Conservation (phyloP, 148 eudicot genomes). For the Dianthus caryophyllus region DNA sequence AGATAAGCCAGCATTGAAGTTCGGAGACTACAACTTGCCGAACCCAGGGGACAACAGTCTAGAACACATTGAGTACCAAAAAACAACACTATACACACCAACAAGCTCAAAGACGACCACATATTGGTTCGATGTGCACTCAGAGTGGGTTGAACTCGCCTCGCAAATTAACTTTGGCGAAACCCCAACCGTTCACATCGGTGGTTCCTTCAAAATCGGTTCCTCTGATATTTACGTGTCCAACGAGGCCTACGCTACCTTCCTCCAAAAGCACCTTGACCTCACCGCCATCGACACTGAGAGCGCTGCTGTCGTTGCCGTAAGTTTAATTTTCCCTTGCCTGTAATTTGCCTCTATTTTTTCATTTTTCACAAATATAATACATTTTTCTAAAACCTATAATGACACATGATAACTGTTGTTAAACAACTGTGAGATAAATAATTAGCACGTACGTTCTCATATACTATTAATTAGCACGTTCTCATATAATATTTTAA, state of each 20-base stretch:
- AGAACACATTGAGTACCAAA: background rate
- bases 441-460: too few species aligned
- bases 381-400: too few species aligned
- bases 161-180: constrained; percentile 14
- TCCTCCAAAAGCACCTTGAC: constrained; percentile 14
- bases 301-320: constrained; percentile 27
- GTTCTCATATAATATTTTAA: too few species aligned
- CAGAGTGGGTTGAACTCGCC: constrained; percentile 17
- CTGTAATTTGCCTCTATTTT: background rate
- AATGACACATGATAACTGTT: too few species aligned
- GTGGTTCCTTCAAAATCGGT: constrained; percentile 1
- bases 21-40: constrained; percentile 27
- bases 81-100: constrained; percentile 1
- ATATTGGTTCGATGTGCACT: constrained; percentile 7
- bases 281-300: constrained; percentile 17
- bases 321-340: background rate
- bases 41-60: constrained; percentile 17
- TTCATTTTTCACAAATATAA: too few species aligned
- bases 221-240: constrained; percentile 17
- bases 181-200: constrained; percentile 17
- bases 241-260: constrained; percentile 15
- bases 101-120: constrained; percentile 3
- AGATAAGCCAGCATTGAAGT: background rate
- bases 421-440: too few species aligned
- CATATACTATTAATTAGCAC: too few species aligned